Evolutionary conservation across 441 rosid species (phyloP).

Genomic region (Gossypium lobatum): DNA sequence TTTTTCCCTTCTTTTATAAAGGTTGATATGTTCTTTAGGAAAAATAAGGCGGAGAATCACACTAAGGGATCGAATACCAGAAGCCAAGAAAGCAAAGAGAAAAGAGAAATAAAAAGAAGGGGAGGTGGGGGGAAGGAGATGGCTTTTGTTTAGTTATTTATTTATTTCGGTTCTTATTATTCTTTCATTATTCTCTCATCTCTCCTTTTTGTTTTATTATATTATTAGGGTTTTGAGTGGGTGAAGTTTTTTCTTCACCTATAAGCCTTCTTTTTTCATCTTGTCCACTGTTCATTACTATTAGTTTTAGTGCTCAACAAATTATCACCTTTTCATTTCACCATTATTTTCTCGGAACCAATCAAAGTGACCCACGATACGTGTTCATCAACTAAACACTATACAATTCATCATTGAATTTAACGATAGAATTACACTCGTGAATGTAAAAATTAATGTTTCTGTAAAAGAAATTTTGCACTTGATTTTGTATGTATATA

Average conservation of each 20-base stretch:
- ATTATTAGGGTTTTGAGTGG: slow-evolving; percentile 48
- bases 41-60: slow-evolving; percentile 50
- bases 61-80: slow-evolving; percentile 37
- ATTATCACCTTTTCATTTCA: neutral
- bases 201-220: slow-evolving; percentile 37
- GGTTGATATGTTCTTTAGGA: slow-evolving; percentile 29
- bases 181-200: slow-evolving; percentile 16
- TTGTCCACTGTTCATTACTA: slow-evolving; percentile 9
- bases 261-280: slow-evolving; percentile 29
- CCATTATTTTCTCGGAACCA: no score
- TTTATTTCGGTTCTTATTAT: slow-evolving; percentile 19
- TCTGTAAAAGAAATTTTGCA: no score
- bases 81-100: slow-evolving; percentile 37
- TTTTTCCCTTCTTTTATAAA: slow-evolving; percentile 27
- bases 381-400: no score
- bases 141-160: slow-evolving; percentile 24
- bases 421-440: no score
- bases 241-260: slow-evolving; percentile 33
- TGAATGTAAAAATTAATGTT: no score
- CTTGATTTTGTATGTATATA: no score
- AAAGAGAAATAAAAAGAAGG: slow-evolving; percentile 39
- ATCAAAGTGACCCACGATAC: no score
- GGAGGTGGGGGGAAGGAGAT: neutral
- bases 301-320: slow-evolving; percentile 31
- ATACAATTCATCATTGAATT: no score